phyloP scores from a whole-genome alignment of 371 early-diverging fungal genomes.

The Actinomortierella ambigua region DNA sequence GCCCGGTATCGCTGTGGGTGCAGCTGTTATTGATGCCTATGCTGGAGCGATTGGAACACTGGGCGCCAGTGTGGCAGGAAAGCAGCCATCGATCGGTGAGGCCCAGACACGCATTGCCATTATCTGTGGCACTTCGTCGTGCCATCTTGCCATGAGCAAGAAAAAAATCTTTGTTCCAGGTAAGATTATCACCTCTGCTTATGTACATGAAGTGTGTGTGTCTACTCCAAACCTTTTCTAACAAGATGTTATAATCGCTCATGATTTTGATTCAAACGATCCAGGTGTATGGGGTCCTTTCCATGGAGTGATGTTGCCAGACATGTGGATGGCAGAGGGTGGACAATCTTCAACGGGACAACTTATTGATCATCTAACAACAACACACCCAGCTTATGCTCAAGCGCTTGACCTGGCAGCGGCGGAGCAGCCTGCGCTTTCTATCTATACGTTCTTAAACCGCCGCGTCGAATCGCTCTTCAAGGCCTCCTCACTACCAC shows the following conservation, averaged over 20 bases:
- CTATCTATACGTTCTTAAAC: conserved; percentile 59
- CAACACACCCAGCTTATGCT: conserved; percentile 59
- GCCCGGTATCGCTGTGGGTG: conserved; percentile 64
- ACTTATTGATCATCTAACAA: conserved; percentile 65
- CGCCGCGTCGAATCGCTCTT: conserved; percentile 46
- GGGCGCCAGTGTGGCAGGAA: conserved; percentile 48
- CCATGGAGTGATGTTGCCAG: conserved; percentile 64
- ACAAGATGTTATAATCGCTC: neutral
- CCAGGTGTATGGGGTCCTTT: conserved; percentile 63
- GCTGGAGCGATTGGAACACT: conserved; percentile 70
- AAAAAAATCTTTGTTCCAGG: conserved; percentile 66
- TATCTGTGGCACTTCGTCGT: conserved; percentile 76
- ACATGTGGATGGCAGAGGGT: conserved; percentile 71
- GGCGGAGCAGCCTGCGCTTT: conserved; percentile 22
- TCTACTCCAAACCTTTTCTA: conserved; percentile 28
- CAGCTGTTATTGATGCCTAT: conserved; percentile 79
- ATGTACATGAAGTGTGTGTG: neutral
- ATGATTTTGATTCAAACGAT: neutral
- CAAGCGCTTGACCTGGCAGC: conserved; percentile 41
- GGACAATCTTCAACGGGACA: conserved; percentile 79
- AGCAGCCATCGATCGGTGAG: conserved; percentile 36
- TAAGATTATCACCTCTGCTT: conserved; percentile 2
- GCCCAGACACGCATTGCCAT: conserved; percentile 65
- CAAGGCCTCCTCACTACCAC: conserved; percentile 20
- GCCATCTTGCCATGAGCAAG: conserved; percentile 69